These are phyloP conservation scores for Tolypocladium tundrense DNA, from an alignment of 2,329 filamentous ascomycete genomes.

Conservation along the genomic window DNA sequence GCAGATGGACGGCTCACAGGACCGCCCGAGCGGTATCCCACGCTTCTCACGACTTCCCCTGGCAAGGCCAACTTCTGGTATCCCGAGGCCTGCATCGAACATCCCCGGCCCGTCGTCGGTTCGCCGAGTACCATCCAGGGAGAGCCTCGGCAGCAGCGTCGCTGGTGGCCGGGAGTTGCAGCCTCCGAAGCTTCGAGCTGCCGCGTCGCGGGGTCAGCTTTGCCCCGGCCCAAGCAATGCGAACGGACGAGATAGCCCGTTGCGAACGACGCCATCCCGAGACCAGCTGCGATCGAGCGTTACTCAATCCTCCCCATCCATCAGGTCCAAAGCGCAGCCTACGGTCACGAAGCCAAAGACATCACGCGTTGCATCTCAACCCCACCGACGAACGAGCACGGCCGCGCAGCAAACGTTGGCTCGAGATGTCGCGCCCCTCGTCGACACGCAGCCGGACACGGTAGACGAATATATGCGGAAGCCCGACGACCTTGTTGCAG, in stretches of 20 bases:
- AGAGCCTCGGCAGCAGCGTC: slow-evolving; percentile 11
- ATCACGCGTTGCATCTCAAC: slow-evolving; percentile 2
- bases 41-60: slow-evolving; percentile 28
- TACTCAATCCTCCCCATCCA: slow-evolving; percentile 4
- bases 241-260: slow-evolving; percentile 7
- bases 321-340: slow-evolving; percentile 6
- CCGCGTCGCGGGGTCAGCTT: slow-evolving; percentile 30
- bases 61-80: slow-evolving; percentile 19
- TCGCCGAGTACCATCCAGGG: slow-evolving; percentile 18
- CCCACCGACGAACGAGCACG: slow-evolving; percentile 5
- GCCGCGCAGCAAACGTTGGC: neutral
- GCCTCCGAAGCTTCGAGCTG: slow-evolving; percentile 28
- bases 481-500: slow-evolving; percentile 9
- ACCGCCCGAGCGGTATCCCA: slow-evolving; percentile 27
- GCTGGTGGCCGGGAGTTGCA: slow-evolving; percentile 19
- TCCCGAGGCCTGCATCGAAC: slow-evolving; percentile 18
- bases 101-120: slow-evolving; percentile 16
- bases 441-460: neutral
- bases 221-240: slow-evolving; percentile 12
- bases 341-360: slow-evolving; percentile 8
- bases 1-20: slow-evolving; percentile 19
- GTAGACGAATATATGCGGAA: neutral
- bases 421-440: neutral
- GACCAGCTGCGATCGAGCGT: slow-evolving; percentile 10
- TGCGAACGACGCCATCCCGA: slow-evolving; percentile 8